Conservation (phyloP, 2,329 filamentous ascomycete genomes). For the Trichoderma brevicompactum region DNA sequence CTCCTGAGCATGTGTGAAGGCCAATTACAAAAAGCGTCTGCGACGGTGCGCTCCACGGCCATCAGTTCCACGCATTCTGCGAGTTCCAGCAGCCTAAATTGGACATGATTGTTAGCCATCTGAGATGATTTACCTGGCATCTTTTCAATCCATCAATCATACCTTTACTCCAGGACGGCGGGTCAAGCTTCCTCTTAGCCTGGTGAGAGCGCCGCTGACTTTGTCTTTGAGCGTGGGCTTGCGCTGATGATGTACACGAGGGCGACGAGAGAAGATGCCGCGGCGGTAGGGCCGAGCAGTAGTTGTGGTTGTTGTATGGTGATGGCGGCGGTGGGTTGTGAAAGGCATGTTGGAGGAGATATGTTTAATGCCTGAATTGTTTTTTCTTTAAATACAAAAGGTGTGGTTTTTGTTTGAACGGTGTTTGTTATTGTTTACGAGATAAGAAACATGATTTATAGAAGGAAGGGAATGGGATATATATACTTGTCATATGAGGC, state of each 20-base stretch:
- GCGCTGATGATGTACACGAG: slow-evolving; percentile 67
- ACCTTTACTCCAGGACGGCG: slow-evolving; percentile 73
- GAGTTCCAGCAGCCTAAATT: slow-evolving; percentile 68
- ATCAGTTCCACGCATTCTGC: slow-evolving; percentile 75
- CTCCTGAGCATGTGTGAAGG: background rate
- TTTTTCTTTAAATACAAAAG: background rate
- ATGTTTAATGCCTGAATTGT: background rate
- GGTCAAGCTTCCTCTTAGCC: slow-evolving; percentile 71
- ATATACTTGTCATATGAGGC: no score
- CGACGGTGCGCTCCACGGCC: slow-evolving; percentile 60
- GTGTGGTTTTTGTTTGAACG: background rate
- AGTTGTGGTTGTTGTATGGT: slow-evolving; percentile 42
- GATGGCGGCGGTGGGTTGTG: slow-evolving; percentile 40
- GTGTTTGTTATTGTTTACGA: background rate
- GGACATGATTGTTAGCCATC: slow-evolving; percentile 9
- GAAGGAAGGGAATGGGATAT: no score
- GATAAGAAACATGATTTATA: no score
- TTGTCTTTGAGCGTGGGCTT: slow-evolving; percentile 75
- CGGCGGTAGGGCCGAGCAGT: slow-evolving; percentile 46
- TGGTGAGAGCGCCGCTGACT: slow-evolving; percentile 75
- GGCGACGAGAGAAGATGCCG: slow-evolving; percentile 47
- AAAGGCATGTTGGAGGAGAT: slow-evolving; percentile 25
- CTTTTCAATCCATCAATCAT: slow-evolving; percentile 22
- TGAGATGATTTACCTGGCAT: no score
- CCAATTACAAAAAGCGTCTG: slow-evolving; percentile 31